Conservation (phyloP, 768 basidiomycete genomes). For the Termitomyces sp. region DNA sequence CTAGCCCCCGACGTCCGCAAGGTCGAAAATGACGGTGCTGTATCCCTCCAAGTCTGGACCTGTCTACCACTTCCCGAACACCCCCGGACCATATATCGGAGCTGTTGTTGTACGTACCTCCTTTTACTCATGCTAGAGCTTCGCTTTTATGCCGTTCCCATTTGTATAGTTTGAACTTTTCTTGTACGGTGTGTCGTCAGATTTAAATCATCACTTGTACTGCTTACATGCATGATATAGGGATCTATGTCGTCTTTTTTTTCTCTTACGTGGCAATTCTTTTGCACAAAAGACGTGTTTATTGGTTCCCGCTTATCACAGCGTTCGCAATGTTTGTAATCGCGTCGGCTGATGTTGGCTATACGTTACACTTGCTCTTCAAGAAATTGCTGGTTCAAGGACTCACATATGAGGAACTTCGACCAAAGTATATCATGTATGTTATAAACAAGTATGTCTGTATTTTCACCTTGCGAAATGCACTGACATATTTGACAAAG, state of each 20-base stretch:
- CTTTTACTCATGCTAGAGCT: not conserved
- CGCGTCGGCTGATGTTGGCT: conserved; percentile 12
- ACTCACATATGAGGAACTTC: conserved; percentile 9
- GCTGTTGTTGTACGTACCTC: conserved; percentile 6
- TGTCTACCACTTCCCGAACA: conserved; percentile 3
- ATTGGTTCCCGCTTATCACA: conserved; percentile 1
- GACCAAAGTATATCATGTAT: conserved; percentile 14
- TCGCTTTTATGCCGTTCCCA: not conserved
- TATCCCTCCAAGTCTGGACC: conserved; percentile 5
- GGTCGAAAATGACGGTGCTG: conserved; percentile 2
- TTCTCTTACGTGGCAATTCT: conserved; percentile 5
- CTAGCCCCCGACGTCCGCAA: not conserved
- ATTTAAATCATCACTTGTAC: not conserved
- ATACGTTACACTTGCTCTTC: conserved; percentile 11
- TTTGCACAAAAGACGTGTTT: not conserved
- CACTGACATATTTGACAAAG: not conserved
- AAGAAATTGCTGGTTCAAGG: conserved; percentile 1
- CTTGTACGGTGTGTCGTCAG: conserved; percentile 10
- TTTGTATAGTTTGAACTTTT: conserved; percentile 12
- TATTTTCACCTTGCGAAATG: not conserved
- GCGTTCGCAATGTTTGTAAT: conserved; percentile 11
- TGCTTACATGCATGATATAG: not conserved
- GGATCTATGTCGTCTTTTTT: conserved; percentile 11
- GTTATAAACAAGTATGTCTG: conserved; percentile 13
- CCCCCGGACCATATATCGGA: conserved; percentile 4